Percentiles rank a stretch among this genome's conserved stretches.
Evolutionary conservation across 1,284 basidiomycete genomes (phyloP).

Genomic region (Stygiomarasmius scandens): DNA sequence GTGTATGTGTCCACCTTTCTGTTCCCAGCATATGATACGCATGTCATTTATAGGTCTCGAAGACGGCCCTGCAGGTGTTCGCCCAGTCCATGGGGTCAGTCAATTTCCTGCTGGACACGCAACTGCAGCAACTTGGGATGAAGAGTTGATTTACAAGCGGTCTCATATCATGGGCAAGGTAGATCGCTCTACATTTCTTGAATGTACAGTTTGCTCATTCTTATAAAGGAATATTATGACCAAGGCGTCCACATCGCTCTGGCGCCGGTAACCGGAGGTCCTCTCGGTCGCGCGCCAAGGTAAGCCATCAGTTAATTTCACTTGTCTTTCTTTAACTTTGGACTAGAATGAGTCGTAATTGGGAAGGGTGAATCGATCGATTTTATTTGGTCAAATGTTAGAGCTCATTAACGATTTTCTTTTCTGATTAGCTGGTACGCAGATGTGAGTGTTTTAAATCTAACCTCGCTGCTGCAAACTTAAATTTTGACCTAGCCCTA

Average conservation of each 20-base stretch:
- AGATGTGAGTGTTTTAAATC: neutral
- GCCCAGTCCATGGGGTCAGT: neutral
- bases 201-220: neutral
- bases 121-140: slow-evolving; percentile 21
- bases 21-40: too few relatives aligned
- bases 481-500: neutral
- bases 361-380: neutral
- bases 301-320: neutral
- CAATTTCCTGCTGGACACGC: neutral
- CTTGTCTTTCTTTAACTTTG: neutral
- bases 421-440: neutral
- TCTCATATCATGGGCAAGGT: slow-evolving; percentile 65
- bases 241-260: slow-evolving; percentile 64
- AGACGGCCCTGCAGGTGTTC: neutral
- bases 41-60: neutral
- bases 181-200: slow-evolving; percentile 28
- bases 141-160: slow-evolving; percentile 53
- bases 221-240: slow-evolving; percentile 23
- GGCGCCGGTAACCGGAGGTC: slow-evolving; percentile 39
- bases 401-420: neutral
- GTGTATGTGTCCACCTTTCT: neutral
- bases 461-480: neutral
- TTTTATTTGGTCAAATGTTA: too few relatives aligned
- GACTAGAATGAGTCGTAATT: neutral
- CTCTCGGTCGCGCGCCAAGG: neutral